Evolutionary conservation across 768 basidiomycete genomes (phyloP).

Genomic region (Leccinellum rugosiceps): DNA sequence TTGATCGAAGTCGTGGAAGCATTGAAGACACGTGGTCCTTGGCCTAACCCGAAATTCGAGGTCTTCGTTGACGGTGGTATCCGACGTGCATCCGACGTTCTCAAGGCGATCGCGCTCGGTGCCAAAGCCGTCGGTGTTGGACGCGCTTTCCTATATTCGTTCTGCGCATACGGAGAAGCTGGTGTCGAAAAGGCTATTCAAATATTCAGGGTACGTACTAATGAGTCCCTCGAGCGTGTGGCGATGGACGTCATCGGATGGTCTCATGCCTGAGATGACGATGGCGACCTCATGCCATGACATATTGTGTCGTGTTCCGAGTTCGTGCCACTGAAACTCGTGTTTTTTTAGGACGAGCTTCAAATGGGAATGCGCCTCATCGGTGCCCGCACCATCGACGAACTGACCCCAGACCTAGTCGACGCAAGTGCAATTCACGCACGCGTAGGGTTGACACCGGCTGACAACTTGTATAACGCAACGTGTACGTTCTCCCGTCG

Average conservation of each 20-base stretch:
- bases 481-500: constrained; percentile 29
- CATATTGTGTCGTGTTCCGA: background rate
- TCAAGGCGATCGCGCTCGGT: constrained; percentile 81
- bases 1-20: constrained; percentile 29
- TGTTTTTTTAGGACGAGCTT: constrained; percentile 73
- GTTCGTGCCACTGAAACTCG: background rate
- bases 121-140: constrained; percentile 81
- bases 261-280: background rate
- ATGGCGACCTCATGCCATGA: background rate
- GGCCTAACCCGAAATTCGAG: constrained; percentile 77
- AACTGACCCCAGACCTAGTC: constrained; percentile 83
- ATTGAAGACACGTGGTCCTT: constrained; percentile 62
- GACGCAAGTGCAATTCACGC: constrained; percentile 51
- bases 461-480: constrained; percentile 29
- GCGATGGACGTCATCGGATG: background rate
- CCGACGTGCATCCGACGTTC: constrained; percentile 78
- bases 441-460: constrained; percentile 27
- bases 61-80: constrained; percentile 94
- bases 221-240: constrained; percentile 37
- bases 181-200: constrained; percentile 83
- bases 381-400: constrained; percentile 76
- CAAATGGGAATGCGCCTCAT: constrained; percentile 93
- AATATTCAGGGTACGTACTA: constrained; percentile 56
- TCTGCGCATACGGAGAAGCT: constrained; percentile 79
- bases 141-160: constrained; percentile 80